These are phyloP conservation scores for Sporothrix euskadiensis DNA, from an alignment of 2,329 filamentous ascomycete species.

Conservation along the genomic window DNA sequence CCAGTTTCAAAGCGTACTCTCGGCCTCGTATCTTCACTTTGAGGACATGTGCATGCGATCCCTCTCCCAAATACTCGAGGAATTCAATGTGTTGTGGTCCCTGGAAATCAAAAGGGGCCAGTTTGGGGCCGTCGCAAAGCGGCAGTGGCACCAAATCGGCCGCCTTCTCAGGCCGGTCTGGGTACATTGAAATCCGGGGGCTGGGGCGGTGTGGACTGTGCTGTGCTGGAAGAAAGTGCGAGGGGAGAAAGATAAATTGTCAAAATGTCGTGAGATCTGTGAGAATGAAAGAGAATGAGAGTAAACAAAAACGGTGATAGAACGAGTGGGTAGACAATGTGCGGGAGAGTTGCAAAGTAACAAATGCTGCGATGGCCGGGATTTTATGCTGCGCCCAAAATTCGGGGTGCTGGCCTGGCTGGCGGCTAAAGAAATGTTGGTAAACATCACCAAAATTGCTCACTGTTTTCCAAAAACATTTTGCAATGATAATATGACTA, in stretches of 20 bases:
- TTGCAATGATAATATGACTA: not conserved
- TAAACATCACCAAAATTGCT: not conserved
- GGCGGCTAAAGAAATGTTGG: not conserved
- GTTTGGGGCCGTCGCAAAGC: not conserved
- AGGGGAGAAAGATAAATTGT: not conserved
- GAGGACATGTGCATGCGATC: constrained; percentile 32
- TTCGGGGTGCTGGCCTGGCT: not conserved
- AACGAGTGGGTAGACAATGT: too few relatives aligned
- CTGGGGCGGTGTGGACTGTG: not conserved
- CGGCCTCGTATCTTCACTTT: constrained; percentile 30
- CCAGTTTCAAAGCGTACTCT: not conserved
- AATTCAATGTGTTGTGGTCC: constrained; percentile 34
- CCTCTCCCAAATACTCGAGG: constrained; percentile 31
- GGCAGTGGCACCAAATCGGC: constrained; percentile 6
- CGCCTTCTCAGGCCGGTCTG: not conserved
- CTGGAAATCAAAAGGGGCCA: not conserved
- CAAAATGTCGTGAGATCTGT: too few relatives aligned
- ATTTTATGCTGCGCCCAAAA: too few relatives aligned
- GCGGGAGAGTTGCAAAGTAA: too few relatives aligned
- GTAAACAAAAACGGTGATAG: too few relatives aligned
- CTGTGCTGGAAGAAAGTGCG: not conserved
- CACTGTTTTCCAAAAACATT: not conserved
- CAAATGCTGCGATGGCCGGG: too few relatives aligned
- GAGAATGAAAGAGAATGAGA: too few relatives aligned
- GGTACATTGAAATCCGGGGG: constrained; percentile 1